phyloP scores from a whole-genome alignment of 805 yeast species.

The Yamadazyma philogaea region DNA sequence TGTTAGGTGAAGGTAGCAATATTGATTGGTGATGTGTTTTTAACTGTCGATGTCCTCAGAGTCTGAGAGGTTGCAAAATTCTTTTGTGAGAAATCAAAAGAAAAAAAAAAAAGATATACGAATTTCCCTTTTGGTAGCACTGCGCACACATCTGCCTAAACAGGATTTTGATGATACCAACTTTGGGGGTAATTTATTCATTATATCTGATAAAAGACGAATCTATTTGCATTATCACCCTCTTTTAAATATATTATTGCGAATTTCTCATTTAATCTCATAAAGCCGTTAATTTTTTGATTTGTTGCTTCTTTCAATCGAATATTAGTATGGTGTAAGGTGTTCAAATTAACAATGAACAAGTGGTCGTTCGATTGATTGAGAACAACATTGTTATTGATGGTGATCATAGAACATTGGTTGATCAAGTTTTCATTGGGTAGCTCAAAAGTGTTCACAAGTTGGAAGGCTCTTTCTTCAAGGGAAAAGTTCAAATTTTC shows the following conservation, averaged over 20 bases:
- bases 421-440: conserved; percentile 14
- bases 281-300: conserved; percentile 15
- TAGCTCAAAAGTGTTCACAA: conserved; percentile 7
- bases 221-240: conserved; percentile 12
- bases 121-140: neutral
- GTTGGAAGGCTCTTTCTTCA: conserved; percentile 3
- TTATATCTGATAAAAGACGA: conserved; percentile 13
- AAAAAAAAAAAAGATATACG: neutral
- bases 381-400: conserved; percentile 10
- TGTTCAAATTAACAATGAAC: conserved; percentile 11
- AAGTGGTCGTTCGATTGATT: conserved; percentile 13
- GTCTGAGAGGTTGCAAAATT: neutral
- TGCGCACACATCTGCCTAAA: neutral
- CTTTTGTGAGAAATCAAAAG: no score
- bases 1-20: no score
- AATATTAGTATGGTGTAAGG: conserved; percentile 3
- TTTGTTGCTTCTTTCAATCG: conserved; percentile 1
- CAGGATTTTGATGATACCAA: neutral
- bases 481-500: neutral
- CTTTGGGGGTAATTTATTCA: neutral
- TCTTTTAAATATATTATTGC: conserved; percentile 12
- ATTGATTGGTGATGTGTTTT: no score
- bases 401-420: conserved; percentile 11
- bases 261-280: conserved; percentile 11
- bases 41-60: no score